Conservation (phyloP, 116 monocot genomes). For the Posidonia oceanica region DNA sequence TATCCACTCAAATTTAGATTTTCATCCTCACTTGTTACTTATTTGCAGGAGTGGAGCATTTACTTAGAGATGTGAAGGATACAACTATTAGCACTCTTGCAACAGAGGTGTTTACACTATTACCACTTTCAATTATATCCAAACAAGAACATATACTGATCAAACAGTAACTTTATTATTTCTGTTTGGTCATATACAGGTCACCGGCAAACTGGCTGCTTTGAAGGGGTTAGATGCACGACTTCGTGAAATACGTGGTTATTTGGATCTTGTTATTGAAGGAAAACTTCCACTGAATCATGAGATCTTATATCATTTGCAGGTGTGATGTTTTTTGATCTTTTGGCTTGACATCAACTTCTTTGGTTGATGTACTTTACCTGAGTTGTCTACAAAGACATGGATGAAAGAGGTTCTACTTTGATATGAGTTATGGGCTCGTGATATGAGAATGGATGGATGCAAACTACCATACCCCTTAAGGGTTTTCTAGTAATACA, state of each 20-base stretch:
- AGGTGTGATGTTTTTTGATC: conserved; percentile 29
- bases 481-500: too few species aligned
- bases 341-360: neutral
- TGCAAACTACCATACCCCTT: too few species aligned
- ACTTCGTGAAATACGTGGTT: conserved; percentile 69
- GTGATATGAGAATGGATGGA: too few species aligned
- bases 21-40: neutral
- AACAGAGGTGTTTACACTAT: conserved; percentile 48
- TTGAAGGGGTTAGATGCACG: conserved; percentile 95
- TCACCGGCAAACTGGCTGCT: conserved; percentile 79
- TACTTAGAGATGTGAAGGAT: conserved; percentile 94
- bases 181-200: conserved; percentile 21
- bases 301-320: conserved; percentile 90
- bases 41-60: conserved; percentile 79
- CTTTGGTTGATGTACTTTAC: too few species aligned
- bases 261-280: conserved; percentile 83
- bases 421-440: too few species aligned
- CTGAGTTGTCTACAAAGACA: too few species aligned
- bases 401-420: too few species aligned
- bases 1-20: neutral
- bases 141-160: neutral
- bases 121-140: neutral
- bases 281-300: conserved; percentile 94
- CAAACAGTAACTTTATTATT: neutral
- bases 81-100: conserved; percentile 97